Percentiles rank a stretch among this genome's conserved stretches.
Evolutionary conservation across 331 rosid species (phyloP).

Genomic region (Quercus lobata): DNA sequence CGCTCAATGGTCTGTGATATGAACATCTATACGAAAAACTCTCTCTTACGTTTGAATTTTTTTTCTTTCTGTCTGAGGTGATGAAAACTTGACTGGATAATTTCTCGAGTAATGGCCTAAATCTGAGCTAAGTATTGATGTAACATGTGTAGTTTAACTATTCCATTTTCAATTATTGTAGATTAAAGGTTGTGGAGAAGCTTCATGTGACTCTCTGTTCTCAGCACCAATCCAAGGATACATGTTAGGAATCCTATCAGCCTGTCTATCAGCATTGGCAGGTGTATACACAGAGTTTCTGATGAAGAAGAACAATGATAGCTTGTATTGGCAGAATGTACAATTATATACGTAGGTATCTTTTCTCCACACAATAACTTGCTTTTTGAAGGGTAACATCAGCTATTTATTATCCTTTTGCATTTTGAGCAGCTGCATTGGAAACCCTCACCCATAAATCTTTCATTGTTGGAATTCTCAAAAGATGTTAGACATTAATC

Average conservation of each 20-base stretch:
- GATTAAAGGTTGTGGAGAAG: conserved; percentile 97
- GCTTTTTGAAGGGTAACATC: neutral
- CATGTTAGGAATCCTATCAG: conserved; percentile 80
- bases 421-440: neutral
- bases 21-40: neutral
- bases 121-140: neutral
- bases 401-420: neutral
- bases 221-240: conserved; percentile 94
- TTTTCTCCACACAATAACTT: conserved; percentile 20
- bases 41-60: neutral
- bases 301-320: conserved; percentile 97
- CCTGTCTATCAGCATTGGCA: conserved; percentile 96
- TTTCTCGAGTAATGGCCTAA: neutral
- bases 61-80: neutral
- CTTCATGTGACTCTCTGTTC: conserved; percentile 78
- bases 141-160: neutral
- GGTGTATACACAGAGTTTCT: conserved; percentile 94
- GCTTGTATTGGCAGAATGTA: conserved; percentile 97
- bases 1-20: neutral
- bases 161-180: conserved; percentile 25
- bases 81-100: neutral
- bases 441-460: neutral
- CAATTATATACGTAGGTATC: conserved; percentile 92
- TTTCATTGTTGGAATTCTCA: neutral
- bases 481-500: neutral